Base-by-base conservation (phyloP, 1,284 basidiomycete genomes). In the Lignosus rhinocerotis region DNA sequence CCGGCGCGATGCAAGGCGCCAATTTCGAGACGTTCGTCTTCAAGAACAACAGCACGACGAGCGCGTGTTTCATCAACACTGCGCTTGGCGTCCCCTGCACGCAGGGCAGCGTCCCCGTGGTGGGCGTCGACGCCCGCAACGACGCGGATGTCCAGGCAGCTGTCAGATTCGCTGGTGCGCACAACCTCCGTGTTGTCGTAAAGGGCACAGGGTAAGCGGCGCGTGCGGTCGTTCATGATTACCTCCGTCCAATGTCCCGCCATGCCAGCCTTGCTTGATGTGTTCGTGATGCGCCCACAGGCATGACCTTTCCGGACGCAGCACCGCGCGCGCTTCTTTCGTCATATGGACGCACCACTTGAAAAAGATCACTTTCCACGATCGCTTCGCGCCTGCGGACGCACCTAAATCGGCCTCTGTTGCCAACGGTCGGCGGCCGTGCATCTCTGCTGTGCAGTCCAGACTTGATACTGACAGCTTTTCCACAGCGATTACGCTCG, bases 121-220 rank as follows among this genome's bases (percentile, higher is more conserved):
- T 76, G 16, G 77, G 77, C 0, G 77, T 81, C 5, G 79, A 81
- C 49, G 77, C 74, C 1, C 70, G 73, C 6, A 67, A 57, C 0
- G 67, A 69, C 6, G 59, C 43, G 21, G 77, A 78, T 58, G 63
- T 82, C 5, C 73, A 78, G 60, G 74, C 71, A 21, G 77, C 77
- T 6, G 72, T 80, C 19, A 67, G 67, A 21, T 80, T 80, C 62
- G 76, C 76, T 0, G 70, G 58, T 6, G 56, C 70, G 31, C 68
- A 78, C 55, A 75, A 77, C 58, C 65, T 82, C 19, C 75, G 75
- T 4, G 57, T 81, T 1, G 77, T 76, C 1, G 69, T 82, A 17
- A 83, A 81, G 66, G 79, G 78, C 55, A 81, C 79, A 1, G 79
- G 79, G 73, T 76, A 59, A 47, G 71, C 60, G 17, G 25, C 25